phyloP scores from a whole-genome alignment of 345 rosid genomes.

The Diplotaxis tenuifolia region DNA sequence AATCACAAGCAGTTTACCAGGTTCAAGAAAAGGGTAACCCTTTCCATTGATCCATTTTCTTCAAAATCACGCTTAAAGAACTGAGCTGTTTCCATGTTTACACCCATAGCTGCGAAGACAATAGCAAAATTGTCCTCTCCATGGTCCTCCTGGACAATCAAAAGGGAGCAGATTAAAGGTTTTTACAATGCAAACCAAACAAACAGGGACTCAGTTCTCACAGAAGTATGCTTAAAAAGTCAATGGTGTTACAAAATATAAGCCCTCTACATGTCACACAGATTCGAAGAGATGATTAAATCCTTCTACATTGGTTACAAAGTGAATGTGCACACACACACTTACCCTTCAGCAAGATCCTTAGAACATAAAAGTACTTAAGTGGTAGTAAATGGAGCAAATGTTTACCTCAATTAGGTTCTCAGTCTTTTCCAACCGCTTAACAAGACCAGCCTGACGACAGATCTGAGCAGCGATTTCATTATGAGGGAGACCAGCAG shows the following conservation, averaged over 20 bases:
- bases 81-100: slow-evolving; percentile 99
- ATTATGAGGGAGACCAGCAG: slow-evolving; percentile 99
- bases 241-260: not conserved
- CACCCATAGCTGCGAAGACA: slow-evolving; percentile 99
- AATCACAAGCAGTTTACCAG: slow-evolving; percentile 32
- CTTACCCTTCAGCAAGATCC: not conserved
- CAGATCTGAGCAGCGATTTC: slow-evolving; percentile 99
- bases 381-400: slow-evolving; percentile 2
- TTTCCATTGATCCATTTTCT: slow-evolving; percentile 99
- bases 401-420: slow-evolving; percentile 69
- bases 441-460: slow-evolving; percentile 98
- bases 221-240: not conserved
- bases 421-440: slow-evolving; percentile 86
- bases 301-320: not conserved
- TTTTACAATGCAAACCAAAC: not conserved
- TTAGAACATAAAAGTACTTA: not conserved
- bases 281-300: not conserved
- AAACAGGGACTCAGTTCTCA: not conserved
- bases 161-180: not conserved
- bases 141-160: slow-evolving; percentile 65
- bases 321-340: not conserved
- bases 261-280: not conserved
- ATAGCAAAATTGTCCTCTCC: slow-evolving; percentile 98
- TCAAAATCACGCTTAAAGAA: slow-evolving; percentile 99
- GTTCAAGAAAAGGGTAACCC: slow-evolving; percentile 94